phyloP scores from a whole-genome alignment of 176 grass and related monocot genomes.

The Oryza officinalis region DNA sequence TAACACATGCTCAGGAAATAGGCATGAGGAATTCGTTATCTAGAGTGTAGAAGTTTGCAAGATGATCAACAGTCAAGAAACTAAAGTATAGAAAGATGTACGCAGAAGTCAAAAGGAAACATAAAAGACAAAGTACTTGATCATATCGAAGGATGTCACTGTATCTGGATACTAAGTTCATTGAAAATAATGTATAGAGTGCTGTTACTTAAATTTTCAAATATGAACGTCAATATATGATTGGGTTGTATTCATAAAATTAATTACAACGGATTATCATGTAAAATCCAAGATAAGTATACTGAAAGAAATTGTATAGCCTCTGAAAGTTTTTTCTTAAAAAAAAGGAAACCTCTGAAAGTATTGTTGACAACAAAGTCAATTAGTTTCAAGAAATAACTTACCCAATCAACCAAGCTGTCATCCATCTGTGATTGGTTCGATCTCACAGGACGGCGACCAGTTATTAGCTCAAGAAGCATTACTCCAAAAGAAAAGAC shows the following conservation, averaged over 20 bases:
- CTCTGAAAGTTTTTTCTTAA: neutral
- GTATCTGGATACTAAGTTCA: neutral
- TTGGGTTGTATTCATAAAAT: neutral
- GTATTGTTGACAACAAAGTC: neutral
- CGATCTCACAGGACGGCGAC: constrained; percentile 78
- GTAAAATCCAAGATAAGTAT: neutral
- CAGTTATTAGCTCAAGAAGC: constrained; percentile 98
- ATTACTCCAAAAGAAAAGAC: constrained; percentile 94
- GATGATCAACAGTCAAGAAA: neutral
- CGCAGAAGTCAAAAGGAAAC: neutral
- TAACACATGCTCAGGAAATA: neutral
- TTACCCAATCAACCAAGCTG: constrained; percentile 96
- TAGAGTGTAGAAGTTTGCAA: neutral
- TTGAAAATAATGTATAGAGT: neutral
- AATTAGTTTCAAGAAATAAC: constrained; percentile 13
- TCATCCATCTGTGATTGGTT: constrained; percentile 76
- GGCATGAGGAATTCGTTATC: neutral
- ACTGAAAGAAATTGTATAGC: neutral
- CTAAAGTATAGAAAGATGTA: neutral
- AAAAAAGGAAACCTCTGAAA: neutral
- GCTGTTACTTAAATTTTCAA: neutral
- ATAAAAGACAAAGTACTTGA: neutral
- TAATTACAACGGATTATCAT: neutral
- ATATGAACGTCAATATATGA: neutral
- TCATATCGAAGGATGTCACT: neutral